Evolutionary conservation across 2,329 filamentous ascomycete species (phyloP).

Genomic region (Hymenoscyphus linearis): DNA sequence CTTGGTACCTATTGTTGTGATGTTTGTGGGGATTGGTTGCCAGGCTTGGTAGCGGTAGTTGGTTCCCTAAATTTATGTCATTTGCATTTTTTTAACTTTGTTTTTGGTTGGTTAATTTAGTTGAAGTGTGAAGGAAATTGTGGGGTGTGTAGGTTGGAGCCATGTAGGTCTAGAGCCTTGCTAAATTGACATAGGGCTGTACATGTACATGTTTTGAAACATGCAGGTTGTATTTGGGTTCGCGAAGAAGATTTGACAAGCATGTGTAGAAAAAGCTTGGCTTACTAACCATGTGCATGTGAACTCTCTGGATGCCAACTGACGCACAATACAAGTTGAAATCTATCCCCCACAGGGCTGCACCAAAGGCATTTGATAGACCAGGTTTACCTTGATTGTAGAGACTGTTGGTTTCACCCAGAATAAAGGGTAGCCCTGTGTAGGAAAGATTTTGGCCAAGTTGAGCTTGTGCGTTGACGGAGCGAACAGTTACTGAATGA

Average conservation of each 20-base stretch:
- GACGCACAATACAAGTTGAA: slow-evolving; percentile 55
- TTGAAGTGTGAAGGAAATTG: too few species aligned
- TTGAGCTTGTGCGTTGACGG: slow-evolving; percentile 39
- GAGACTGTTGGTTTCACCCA: slow-evolving; percentile 51
- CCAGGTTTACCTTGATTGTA: slow-evolving; percentile 57
- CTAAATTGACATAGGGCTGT: too few species aligned
- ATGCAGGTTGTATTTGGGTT: too few species aligned
- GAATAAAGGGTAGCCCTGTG: slow-evolving; percentile 26
- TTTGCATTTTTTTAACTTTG: too few species aligned
- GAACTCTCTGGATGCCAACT: slow-evolving; percentile 49
- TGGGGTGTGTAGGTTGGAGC: too few species aligned
- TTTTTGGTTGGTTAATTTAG: too few species aligned
- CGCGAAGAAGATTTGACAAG: too few species aligned
- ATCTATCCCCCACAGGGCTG: slow-evolving; percentile 59
- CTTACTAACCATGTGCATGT: slow-evolving; percentile 49
- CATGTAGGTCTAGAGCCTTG: too few species aligned
- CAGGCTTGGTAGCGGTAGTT: slow-evolving; percentile 57
- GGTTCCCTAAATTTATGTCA: slow-evolving; percentile 38
- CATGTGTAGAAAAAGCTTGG: not conserved
- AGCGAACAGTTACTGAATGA: slow-evolving; percentile 47
- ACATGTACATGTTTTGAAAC: too few species aligned
- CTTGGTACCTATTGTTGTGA: slow-evolving; percentile 50
- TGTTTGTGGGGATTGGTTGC: slow-evolving; percentile 51
- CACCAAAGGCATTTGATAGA: slow-evolving; percentile 59
- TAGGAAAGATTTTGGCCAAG: slow-evolving; percentile 32